Conservation (phyloP, 2,329 filamentous ascomycete species). For the Xylariaceae sp. region DNA sequence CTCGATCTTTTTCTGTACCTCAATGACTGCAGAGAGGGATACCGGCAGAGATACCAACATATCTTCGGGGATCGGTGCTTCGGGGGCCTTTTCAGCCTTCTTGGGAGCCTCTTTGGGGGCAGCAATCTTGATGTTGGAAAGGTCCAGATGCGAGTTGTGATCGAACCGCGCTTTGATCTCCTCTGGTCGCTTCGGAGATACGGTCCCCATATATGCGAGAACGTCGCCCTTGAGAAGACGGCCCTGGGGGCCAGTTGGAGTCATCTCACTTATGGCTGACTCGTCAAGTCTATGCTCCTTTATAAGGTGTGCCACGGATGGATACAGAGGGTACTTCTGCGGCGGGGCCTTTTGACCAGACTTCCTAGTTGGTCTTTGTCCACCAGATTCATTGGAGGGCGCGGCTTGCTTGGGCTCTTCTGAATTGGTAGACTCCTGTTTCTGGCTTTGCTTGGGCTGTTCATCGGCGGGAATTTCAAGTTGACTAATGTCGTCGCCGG, state of each 20-base stretch:
- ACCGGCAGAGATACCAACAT: conserved; percentile 68
- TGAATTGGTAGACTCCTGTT: conserved; percentile 20
- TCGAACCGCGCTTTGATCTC: conserved; percentile 67
- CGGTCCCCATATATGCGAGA: conserved; percentile 79
- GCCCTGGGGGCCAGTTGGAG: conserved; percentile 80
- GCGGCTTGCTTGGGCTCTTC: conserved; percentile 22
- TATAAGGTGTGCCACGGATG: conserved; percentile 79
- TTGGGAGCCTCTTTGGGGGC: conserved; percentile 40
- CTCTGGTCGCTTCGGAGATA: conserved; percentile 67
- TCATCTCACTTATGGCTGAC: conserved; percentile 75
- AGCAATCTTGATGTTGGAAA: conserved; percentile 90
- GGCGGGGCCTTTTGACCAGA: conserved; percentile 50
- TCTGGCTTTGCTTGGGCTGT: conserved; percentile 33
- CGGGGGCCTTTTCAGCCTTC: conserved; percentile 29
- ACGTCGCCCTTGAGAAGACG: conserved; percentile 94
- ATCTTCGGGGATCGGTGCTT: conserved; percentile 39
- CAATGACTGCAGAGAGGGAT: conserved; percentile 72
- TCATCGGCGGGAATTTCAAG: conserved; percentile 74
- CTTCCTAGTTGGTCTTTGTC: conserved; percentile 26
- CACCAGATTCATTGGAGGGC: conserved; percentile 31
- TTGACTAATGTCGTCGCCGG: conserved; percentile 70
- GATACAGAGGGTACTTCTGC: conserved; percentile 69
- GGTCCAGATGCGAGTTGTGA: conserved; percentile 78
- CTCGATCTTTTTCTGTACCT: conserved; percentile 77
- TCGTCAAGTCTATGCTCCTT: conserved; percentile 73